Base-by-base conservation (phyloP, 768 basidiomycete species). In the Lentinula sp. region DNA sequence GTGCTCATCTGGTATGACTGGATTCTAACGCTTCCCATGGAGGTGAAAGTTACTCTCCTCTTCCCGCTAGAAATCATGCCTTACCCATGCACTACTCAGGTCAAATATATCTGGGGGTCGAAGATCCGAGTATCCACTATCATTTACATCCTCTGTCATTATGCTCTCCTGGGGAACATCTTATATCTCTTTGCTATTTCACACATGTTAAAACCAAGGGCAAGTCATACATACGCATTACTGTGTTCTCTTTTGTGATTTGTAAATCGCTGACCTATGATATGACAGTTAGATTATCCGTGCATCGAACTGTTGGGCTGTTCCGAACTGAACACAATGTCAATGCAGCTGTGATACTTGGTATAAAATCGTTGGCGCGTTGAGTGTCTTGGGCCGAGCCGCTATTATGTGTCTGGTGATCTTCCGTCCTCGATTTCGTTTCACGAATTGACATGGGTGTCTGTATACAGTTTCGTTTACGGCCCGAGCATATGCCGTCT, bases 141-240 rank as follows among this genome's bases (percentile, higher is more conserved):
- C 13, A 59, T 71, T 3, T 71, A 72, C 48, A 61, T 70, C 16
- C 63, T 66, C 32, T 66, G 69, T 55, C 70, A 70, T 39, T 71
- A 72, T 59, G 71, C 66, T 5, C 59, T 72, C 8, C 51, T 67
- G 3, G 69, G 68, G 18, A 70, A 70, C 31, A 46, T 71, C n/a
- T 45, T 71, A 4, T 71, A 70, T 54, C 45, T 70, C 11, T 50
- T 71, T 34, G 66, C 68, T 0, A 67, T 71, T 45, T 53, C 64
- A 2, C 32, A 50, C 10, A 60, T 55, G 50, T 40, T 67, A n/a
- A 35, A 63, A 10, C 62, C 65, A 63, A 65, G 65, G 57, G 56
- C 60, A 31, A 53, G 60, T 48, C 18, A 2, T 9, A 11, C 43
- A 37, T 13, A 39, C 37, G 37, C 37, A 8, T 39, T 39, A 8